These are phyloP conservation scores for Pulicaria dysenterica DNA, from an alignment of 129 eudicot species.

Conservation along the genomic window DNA sequence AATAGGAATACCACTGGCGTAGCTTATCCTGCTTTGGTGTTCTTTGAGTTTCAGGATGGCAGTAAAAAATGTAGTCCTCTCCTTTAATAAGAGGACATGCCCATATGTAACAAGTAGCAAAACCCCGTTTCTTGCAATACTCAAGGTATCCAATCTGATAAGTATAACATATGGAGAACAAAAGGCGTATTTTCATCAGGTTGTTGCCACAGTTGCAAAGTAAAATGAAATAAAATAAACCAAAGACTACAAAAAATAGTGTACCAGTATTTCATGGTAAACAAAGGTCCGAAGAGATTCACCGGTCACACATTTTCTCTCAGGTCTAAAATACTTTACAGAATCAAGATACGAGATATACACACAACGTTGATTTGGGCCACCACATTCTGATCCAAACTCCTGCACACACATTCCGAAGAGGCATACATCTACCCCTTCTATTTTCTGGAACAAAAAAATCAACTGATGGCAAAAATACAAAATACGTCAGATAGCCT, in stretches of 20 bases:
- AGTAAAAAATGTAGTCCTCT: constrained; percentile 78
- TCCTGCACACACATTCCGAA: constrained; percentile 94
- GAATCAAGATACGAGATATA: constrained; percentile 93
- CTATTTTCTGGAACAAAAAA: constrained; percentile 77
- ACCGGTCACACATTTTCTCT: constrained; percentile 53
- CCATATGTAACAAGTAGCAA: constrained; percentile 85
- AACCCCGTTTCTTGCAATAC: constrained; percentile 85
- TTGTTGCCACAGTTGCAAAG: too few species aligned
- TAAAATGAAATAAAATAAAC: background rate
- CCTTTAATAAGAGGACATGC: constrained; percentile 91
- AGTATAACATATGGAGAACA: too few species aligned
- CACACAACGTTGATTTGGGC: constrained; percentile 74
- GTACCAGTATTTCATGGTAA: constrained; percentile 88
- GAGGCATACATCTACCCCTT: constrained; percentile 89
- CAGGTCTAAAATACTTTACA: constrained; percentile 81
- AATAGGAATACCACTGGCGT: constrained; percentile 58
- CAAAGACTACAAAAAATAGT: background rate
- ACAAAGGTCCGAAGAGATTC: constrained; percentile 92
- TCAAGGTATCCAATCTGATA: constrained; percentile 88
- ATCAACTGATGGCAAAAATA: constrained; percentile 55
- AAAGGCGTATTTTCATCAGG: too few species aligned
- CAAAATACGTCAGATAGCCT: constrained; percentile 21
- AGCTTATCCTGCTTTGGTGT: constrained; percentile 75
- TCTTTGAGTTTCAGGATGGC: constrained; percentile 89
- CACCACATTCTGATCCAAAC: constrained; percentile 78